These are phyloP conservation scores for Clavulina sp. DNA, from an alignment of 768 basidiomycete genomes.

Conservation along the genomic window DNA sequence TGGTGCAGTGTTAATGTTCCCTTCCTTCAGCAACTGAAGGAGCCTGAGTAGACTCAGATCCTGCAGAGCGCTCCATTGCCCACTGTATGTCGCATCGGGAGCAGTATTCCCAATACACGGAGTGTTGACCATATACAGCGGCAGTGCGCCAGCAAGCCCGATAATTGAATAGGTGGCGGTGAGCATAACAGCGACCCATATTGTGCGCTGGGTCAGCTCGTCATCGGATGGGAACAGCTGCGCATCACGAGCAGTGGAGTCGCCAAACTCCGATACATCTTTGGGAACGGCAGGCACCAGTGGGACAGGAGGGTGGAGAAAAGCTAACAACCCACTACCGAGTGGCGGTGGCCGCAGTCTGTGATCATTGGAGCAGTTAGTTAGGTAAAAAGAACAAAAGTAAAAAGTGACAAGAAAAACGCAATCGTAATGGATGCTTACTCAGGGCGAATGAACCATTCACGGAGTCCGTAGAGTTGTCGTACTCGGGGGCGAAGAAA, in stretches of 20 bases:
- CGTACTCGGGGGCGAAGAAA: conserved; percentile 49
- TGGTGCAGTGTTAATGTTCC: conserved; percentile 21
- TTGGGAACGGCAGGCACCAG: conserved; percentile 40
- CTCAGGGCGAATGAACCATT: conserved; percentile 38
- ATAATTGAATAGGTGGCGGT: conserved; percentile 49
- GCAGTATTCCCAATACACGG: conserved; percentile 49
- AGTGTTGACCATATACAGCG: conserved; percentile 47
- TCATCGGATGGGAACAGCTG: conserved; percentile 57
- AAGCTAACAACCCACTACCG: conserved; percentile 40
- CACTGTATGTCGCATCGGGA: conserved; percentile 28
- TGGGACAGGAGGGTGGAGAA: conserved; percentile 53
- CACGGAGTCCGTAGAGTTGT: conserved; percentile 52
- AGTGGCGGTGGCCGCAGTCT: conserved; percentile 51
- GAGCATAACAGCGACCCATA: conserved; percentile 49
- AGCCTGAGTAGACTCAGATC: conserved; percentile 64
- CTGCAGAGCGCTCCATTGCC: conserved; percentile 47
- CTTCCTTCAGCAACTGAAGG: conserved; percentile 33
- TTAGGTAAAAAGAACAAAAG: background rate
- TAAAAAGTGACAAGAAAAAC: background rate
- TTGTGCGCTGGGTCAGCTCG: conserved; percentile 47
- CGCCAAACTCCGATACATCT: conserved; percentile 38
- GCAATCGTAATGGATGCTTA: background rate
- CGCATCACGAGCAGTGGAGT: conserved; percentile 32
- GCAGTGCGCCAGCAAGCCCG: conserved; percentile 52
- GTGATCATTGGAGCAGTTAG: conserved; percentile 6